phyloP scores from a whole-genome alignment of 2,329 filamentous ascomycete genomes.

The Talaromyces verruculosus region DNA sequence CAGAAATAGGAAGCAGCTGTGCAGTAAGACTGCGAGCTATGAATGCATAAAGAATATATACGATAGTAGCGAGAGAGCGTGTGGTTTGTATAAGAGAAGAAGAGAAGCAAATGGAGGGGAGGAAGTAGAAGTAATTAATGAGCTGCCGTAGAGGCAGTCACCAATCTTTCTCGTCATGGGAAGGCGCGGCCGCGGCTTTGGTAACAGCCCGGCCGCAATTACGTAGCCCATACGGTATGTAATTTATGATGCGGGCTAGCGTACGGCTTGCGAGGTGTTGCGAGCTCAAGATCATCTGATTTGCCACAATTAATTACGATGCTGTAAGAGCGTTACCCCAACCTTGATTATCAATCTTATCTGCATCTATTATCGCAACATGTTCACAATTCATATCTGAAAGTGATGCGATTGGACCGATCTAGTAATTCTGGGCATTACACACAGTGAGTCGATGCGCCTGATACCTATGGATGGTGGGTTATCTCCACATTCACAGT shows the following conservation, averaged over 20 bases:
- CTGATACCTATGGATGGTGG: not conserved
- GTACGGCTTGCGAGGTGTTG: constrained; percentile 9
- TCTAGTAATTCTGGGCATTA: too few species aligned
- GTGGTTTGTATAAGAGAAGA: not conserved
- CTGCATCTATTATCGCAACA: not conserved
- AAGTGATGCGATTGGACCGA: not conserved
- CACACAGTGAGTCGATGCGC: not conserved
- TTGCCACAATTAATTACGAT: constrained; percentile 10
- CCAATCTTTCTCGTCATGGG: not conserved
- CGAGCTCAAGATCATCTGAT: not conserved
- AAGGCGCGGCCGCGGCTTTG: constrained; percentile 1
- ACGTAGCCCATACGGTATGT: not conserved
- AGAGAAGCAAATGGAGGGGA: not conserved
- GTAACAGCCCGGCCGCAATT: not conserved
- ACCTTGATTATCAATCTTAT: not conserved
- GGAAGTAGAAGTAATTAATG: not conserved
- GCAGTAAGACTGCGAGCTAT: constrained; percentile 6
- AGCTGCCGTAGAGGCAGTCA: not conserved
- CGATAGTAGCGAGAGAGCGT: constrained; percentile 18
- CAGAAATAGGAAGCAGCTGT: constrained; percentile 12
- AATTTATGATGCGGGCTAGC: not conserved
- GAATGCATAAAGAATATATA: constrained; percentile 17
- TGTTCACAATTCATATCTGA: not conserved
- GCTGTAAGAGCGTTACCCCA: not conserved
- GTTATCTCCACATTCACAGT: not conserved